phyloP scores from a whole-genome alignment of 2,329 filamentous ascomycete species.

The Lecanicillium sp. region DNA sequence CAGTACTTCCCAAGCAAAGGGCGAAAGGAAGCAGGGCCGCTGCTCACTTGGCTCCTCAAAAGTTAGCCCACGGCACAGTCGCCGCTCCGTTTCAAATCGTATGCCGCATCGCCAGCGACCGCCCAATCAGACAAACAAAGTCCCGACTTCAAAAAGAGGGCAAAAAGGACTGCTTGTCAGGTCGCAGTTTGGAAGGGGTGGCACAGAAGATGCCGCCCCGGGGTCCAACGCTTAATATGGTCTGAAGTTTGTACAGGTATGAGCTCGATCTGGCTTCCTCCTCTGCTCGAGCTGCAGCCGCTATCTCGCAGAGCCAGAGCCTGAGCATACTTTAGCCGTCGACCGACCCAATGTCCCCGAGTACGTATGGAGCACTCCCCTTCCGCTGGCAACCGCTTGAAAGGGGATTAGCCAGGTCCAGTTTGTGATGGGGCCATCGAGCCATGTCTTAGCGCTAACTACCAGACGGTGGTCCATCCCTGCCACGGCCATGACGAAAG shows the following conservation, averaged over 20 bases:
- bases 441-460: conserved; percentile 11
- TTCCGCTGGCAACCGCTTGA: conserved; percentile 5
- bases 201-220: background rate
- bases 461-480: conserved; percentile 7
- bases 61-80: background rate
- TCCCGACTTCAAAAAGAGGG: background rate
- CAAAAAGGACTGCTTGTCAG: background rate
- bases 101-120: conserved; percentile 9
- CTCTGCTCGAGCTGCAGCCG: background rate
- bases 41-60: background rate
- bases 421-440: conserved; percentile 6
- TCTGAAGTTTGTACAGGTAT: background rate
- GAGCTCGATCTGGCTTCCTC: conserved; percentile 4
- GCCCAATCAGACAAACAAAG: background rate
- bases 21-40: background rate
- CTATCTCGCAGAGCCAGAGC: background rate
- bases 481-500: conserved; percentile 10
- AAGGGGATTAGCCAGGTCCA: conserved; percentile 12
- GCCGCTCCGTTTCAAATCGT: background rate
- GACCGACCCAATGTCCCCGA: background rate
- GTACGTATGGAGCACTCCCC: conserved; percentile 1
- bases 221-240: conserved; percentile 9
- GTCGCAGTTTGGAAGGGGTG: background rate
- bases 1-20: conserved; percentile 3
- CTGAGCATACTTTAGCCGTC: conserved; percentile 1